Evolutionary conservation across 2,329 filamentous ascomycete species (phyloP), one percentile per base, ranked within the genome.

Genomic region (Fusarium phyllophilum): DNA sequence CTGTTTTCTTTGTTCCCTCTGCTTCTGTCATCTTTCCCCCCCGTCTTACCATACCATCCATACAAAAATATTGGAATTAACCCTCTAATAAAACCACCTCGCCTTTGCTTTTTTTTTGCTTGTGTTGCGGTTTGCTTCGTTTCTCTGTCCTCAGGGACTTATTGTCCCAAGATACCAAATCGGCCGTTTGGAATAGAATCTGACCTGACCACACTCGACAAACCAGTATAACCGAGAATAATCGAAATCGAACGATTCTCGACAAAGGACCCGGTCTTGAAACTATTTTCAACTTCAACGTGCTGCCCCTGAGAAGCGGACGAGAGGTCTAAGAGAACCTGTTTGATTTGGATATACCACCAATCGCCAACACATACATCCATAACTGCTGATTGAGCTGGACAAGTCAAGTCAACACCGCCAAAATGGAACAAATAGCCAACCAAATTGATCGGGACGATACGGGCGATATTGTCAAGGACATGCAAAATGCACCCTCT

Each of bases 1-100:
- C 24, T 42, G 44, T 48, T 75, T 60, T 73, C 72, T 75, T 73
- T 72, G 59, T 72, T 63, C 49, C 59, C 72, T 66, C 48, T 44
- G 46, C 42, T 62, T 66, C 64, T 57, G 42, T 49, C 51, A 36
- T 36, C 22, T 42, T 33, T 49, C 44, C 38, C 51, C 42, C 51
- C 42, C 48, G 48, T 71, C 73, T 68, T 51, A 51, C 60, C 42
- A 41, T 29, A 29, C 26, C 26, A 29, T 29, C 6, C 26, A 29
- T 42, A 36, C 17, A 14, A 46, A 22, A 41, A n/a, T 49, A 54
- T 48, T 58, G 22, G 34, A 57, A 46, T 10, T 39, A 24, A 22
- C n/a, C 11, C 29, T 26, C 51, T 65, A 59, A 58, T 36, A 52
- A 57, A 46, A 34, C 58, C 20, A 48, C n/a, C 24, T 69, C 39